Evolutionary conservation across 108 stramenopile genomes (phyloP).

Genomic region (Chaetoceros muelleri): DNA sequence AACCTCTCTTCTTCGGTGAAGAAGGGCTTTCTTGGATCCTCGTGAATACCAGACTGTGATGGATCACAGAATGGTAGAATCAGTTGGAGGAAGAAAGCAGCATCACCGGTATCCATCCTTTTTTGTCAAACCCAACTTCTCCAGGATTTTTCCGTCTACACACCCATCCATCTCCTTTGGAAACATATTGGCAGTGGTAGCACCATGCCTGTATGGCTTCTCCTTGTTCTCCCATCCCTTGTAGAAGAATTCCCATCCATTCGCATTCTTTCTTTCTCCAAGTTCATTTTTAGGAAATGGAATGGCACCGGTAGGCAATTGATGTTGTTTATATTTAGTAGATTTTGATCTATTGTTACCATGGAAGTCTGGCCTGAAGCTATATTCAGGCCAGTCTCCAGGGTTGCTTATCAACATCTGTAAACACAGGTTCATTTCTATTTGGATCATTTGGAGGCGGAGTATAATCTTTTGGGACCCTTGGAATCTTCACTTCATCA

Average conservation of each 20-base stretch:
- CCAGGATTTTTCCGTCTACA: constrained; percentile 2
- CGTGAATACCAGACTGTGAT: neutral
- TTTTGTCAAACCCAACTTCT: constrained; percentile 9
- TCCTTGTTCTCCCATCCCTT: neutral
- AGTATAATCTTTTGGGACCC: too few species aligned
- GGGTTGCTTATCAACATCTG: too few species aligned
- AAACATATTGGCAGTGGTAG: constrained; percentile 1
- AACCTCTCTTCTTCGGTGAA: constrained; percentile 6
- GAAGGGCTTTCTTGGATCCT: constrained; percentile 6
- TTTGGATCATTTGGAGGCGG: too few species aligned
- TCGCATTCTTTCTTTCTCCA: neutral
- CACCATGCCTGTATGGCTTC: neutral
- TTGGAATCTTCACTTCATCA: too few species aligned
- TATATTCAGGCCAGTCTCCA: too few species aligned
- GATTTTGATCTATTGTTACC: neutral
- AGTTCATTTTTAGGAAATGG: constrained; percentile 6
- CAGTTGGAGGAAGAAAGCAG: constrained; percentile 7
- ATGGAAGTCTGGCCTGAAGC: too few species aligned
- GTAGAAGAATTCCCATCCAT: constrained; percentile 8
- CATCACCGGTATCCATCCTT: neutral
- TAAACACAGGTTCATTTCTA: too few species aligned
- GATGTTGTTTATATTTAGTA: constrained; percentile 3
- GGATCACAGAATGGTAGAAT: constrained; percentile 10
- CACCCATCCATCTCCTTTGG: neutral
- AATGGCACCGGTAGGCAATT: constrained; percentile 7